These are phyloP conservation scores for Lenzites betulinus DNA, from an alignment of 768 basidiomycete genomes.

Conservation along the genomic window DNA sequence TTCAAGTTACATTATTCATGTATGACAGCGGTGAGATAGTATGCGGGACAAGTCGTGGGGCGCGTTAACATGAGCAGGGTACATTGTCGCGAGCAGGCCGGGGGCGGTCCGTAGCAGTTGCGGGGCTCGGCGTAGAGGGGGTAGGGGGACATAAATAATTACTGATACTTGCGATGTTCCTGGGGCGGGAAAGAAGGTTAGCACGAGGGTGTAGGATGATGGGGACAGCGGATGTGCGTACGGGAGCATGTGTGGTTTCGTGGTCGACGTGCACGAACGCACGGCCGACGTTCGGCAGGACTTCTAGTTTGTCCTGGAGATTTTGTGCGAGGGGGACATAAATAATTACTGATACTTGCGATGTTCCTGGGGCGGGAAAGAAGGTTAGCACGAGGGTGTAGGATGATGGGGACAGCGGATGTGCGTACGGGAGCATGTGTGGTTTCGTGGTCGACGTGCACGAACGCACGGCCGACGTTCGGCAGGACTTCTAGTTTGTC, in stretches of 20 bases:
- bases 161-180: slow-evolving; percentile 47
- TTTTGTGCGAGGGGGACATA: slow-evolving; percentile 54
- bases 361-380: slow-evolving; percentile 44
- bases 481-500: slow-evolving; percentile 89
- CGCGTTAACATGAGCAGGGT: neutral
- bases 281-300: slow-evolving; percentile 85
- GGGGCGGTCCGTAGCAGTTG: too few species aligned
- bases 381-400: too few species aligned
- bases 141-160: neutral
- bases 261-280: slow-evolving; percentile 97
- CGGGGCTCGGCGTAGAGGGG: too few species aligned
- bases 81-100: neutral
- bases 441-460: slow-evolving; percentile 93
- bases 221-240: too few species aligned
- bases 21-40: too few species aligned
- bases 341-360: slow-evolving; percentile 40
- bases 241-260: slow-evolving; percentile 80
- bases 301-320: slow-evolving; percentile 87
- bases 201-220: too few species aligned
- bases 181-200: slow-evolving; percentile 25
- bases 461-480: slow-evolving; percentile 90
- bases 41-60: too few species aligned
- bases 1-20: too few species aligned
- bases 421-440: slow-evolving; percentile 68
- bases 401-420: too few species aligned